Conservation (phyloP, 2,329 filamentous ascomycete species). For the Diaporthe aspalathi region DNA sequence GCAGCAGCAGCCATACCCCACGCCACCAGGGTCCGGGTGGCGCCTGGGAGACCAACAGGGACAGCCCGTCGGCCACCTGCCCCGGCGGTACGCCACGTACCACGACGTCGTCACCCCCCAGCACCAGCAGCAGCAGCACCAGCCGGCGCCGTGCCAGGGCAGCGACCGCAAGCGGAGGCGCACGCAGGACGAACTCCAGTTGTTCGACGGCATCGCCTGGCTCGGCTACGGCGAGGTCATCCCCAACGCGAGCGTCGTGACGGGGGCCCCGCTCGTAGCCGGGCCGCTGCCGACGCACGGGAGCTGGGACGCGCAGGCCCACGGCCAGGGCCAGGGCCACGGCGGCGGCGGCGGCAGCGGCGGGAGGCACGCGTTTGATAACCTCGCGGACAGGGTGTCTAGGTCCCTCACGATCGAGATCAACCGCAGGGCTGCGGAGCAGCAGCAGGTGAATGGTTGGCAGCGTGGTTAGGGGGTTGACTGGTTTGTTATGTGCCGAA, state of each 20-base stretch:
- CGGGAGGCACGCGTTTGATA: too few species aligned
- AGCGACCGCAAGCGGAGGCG: neutral
- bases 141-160: neutral
- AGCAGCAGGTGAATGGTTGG: neutral
- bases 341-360: too few species aligned
- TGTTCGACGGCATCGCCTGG: slow-evolving; percentile 25
- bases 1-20: neutral
- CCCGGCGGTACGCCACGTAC: neutral
- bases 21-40: slow-evolving; percentile 1
- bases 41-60: neutral
- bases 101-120: neutral
- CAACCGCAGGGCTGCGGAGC: neutral
- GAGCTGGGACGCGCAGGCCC: neutral
- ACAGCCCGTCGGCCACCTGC: neutral
- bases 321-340: neutral
- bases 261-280: slow-evolving; percentile 1
- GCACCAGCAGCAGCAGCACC: too few species aligned
- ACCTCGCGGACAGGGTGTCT: neutral
- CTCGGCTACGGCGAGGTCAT: slow-evolving; percentile 19
- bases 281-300: neutral
- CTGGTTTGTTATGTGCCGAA: too few species aligned
- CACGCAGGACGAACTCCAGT: slow-evolving; percentile 21
- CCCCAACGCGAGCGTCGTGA: slow-evolving; percentile 29
- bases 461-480: too few species aligned
- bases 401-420: neutral